Evolutionary conservation across 2,329 filamentous ascomycete species (phyloP), one percentile per base, ranked within the genome.

Genomic region (Beauveria asiatica): DNA sequence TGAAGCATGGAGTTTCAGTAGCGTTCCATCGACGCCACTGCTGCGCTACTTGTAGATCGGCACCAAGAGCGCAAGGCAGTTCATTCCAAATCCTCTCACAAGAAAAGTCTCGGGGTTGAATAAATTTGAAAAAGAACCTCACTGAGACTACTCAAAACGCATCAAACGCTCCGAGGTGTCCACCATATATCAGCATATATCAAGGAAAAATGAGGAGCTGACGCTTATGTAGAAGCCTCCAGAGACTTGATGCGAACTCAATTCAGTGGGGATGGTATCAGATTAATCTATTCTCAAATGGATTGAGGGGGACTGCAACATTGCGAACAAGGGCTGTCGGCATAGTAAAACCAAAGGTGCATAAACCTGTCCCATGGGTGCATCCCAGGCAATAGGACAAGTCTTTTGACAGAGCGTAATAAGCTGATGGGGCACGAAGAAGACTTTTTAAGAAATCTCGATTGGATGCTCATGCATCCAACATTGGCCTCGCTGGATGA

Each of bases 331-430:
- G 33, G 13, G 33, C 33, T 37, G 33, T 37, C 33, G 11, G 33
- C 33, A 37, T 37, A 96, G 78, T 96, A 96, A 83, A 93, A 70
- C 80, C 86, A 68, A 68, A 90, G 80, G 77, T 80, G 96, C 76
- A 92, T 87, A 64, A 95, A 74, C 16, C 86, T 79, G 5, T 84
- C 83, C 80, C 11, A 89, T 87, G 48, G 94, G 73, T 0, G 85
- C 81, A 70, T 94, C 91, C 86, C 89, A 96, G 0, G 91, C 89
- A 2, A 96, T 76, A 96, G 92, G 62, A 92, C 89, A 33, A 91
- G 74, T 64, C 96, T 88, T 88, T 72, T 92, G 89, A 61, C 87
- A 85, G 41, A 93, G 76, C 80, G 94, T 89, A 70, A 95, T 89
- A 70, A 95, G 5, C 11, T 37, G 11, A 16, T 37, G 33, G 33